Evolutionary conservation across 495 filamentous ascomycete species (phyloP).

Genomic region (Podospora pseudocomata): DNA sequence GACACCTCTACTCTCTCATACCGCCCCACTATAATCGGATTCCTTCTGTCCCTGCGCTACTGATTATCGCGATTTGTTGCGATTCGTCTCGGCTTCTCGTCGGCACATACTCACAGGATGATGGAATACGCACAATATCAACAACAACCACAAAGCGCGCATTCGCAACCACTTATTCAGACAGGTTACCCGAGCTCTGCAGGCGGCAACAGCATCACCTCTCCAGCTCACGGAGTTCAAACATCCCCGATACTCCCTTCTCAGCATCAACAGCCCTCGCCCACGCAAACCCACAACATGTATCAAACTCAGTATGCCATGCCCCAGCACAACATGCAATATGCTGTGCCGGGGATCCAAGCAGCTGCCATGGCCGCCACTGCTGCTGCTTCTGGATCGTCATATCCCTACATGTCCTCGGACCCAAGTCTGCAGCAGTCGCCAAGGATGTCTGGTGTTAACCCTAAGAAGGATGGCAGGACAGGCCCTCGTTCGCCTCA

Average conservation of each 20-base stretch:
- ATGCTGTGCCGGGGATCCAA: slow-evolving; percentile 56
- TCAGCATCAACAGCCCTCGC: slow-evolving; percentile 52
- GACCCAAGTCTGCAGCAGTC: slow-evolving; percentile 58
- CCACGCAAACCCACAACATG: slow-evolving; percentile 54
- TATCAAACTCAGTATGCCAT: slow-evolving; percentile 59
- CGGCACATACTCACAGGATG: slow-evolving; percentile 42
- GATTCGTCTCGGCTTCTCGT: slow-evolving; percentile 21
- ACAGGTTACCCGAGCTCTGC: slow-evolving; percentile 50
- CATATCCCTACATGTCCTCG: slow-evolving; percentile 54
- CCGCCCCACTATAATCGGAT: slow-evolving; percentile 14
- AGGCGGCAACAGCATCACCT: slow-evolving; percentile 58
- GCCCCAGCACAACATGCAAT: slow-evolving; percentile 56
- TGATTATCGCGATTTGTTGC: slow-evolving; percentile 20
- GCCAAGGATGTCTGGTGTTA: slow-evolving; percentile 51
- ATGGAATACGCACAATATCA: slow-evolving; percentile 71
- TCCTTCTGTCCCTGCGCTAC: slow-evolving; percentile 4
- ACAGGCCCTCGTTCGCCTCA: slow-evolving; percentile 57
- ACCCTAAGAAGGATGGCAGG: slow-evolving; percentile 55
- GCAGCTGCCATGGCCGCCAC: slow-evolving; percentile 69
- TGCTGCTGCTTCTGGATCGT: slow-evolving; percentile 62
- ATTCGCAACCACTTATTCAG: slow-evolving; percentile 43
- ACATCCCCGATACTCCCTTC: slow-evolving; percentile 62
- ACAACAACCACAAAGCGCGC: slow-evolving; percentile 55
- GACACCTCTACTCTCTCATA: slow-evolving; percentile 20
- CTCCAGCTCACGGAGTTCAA: slow-evolving; percentile 54